A percentile compares a stretch with the other conserved stretches of the same genome.
These are phyloP conservation scores for Penicillium sp. DNA, from an alignment of 2,329 filamentous ascomycete genomes.

Conservation along the genomic window DNA sequence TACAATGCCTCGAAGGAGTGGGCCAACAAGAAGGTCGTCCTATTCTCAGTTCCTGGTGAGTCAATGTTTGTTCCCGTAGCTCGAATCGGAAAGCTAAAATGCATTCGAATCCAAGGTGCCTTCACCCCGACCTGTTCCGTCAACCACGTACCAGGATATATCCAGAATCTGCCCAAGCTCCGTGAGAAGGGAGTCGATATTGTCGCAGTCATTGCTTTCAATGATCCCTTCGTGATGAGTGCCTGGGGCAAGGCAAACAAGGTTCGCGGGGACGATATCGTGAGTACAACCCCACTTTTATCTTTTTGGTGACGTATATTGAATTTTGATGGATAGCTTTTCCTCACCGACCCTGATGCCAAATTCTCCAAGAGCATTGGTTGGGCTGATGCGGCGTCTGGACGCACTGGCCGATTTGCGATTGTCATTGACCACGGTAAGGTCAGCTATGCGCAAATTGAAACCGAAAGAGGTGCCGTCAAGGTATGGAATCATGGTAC, in stretches of 20 bases:
- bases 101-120: constrained; percentile 50
- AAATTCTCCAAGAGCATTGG: constrained; percentile 73
- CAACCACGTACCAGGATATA: constrained; percentile 74
- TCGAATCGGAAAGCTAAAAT: background rate
- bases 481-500: constrained; percentile 27
- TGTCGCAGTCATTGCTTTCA: constrained; percentile 74
- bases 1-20: constrained; percentile 80
- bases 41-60: constrained; percentile 67
- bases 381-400: constrained; percentile 59
- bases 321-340: constrained; percentile 53
- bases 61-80: background rate
- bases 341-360: constrained; percentile 69
- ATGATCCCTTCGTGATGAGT: constrained; percentile 82
- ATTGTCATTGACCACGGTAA: constrained; percentile 79
- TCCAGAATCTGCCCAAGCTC: constrained; percentile 66
- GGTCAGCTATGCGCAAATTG: constrained; percentile 73
- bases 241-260: constrained; percentile 85
- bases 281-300: constrained; percentile 27
- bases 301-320: background rate
- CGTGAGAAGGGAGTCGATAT: constrained; percentile 77
- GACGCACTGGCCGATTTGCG: constrained; percentile 74
- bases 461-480: constrained; percentile 48
- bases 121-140: constrained; percentile 85
- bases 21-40: constrained; percentile 68
- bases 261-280: constrained; percentile 67